Base-by-base conservation (phyloP, 1,284 basidiomycete species). In the Ceratobasidium sp. region DNA sequence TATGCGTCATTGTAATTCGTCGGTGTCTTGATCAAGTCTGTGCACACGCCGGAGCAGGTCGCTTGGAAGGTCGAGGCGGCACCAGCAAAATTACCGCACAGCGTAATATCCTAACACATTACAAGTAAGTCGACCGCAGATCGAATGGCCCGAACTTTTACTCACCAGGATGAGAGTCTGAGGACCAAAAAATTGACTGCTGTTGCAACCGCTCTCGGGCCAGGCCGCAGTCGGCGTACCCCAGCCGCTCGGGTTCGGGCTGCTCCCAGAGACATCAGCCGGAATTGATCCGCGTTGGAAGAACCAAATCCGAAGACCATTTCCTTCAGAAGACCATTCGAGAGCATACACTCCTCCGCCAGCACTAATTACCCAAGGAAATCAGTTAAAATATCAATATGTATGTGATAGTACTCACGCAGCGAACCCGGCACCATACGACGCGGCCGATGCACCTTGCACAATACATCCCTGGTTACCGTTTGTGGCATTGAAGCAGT, bases 11-110 rank as follows among this genome's bases (percentile, higher is more conserved):
- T 64, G 69, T 77, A 77, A 38, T 76, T 77, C 21, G 67, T 35
- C 1, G 76, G 76, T 2, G 43, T 61, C 64, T 73, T 62, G 52
- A 77, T 58, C 21, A 77, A 59, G 41, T 77, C 76, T 11, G 66
- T 66, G 55, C 76, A 77, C 13, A 52, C 66, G 13, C 76, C 76
- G n/a, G 73, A 67, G 61, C 76, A 77, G 14, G 75, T 62, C 11
- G 54, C 43, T 30, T 75, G 44, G 62, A 77, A 77, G 9, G 76
- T 73, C 26, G 35, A 21, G 1, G 76, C 16, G 14, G 50, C 62
- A 7, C 76, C 76, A 2, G 76, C 76, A 47, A 73, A 77, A 64
- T 75, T 73, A 11, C 76, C 76, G 46, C 76, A 77, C 32, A 77
- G 67, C 38, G 75, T 75, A 30, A 76, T 77, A 28, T 76, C 76